A percentile compares a stretch with the other conserved stretches of the same genome.
phyloP scores from a whole-genome alignment of 2,329 filamentous ascomycete species.

The Aspergillus sp. region DNA sequence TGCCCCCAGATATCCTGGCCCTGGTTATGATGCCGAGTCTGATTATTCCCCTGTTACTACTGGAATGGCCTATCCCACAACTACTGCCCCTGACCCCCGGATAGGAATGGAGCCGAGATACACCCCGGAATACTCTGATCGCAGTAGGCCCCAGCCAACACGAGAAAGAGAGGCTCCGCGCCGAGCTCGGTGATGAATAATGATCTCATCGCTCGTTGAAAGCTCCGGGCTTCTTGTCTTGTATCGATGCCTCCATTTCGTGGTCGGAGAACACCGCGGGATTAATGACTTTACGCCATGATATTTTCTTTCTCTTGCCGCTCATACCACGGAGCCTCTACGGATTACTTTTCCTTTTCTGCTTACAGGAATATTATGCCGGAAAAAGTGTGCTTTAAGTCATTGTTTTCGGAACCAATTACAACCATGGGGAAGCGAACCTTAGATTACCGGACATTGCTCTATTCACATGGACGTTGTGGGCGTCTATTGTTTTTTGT shows the following conservation, averaged over 20 bases:
- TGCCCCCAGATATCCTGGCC: conserved; percentile 47
- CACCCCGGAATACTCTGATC: conserved; percentile 45
- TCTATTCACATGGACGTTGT: conserved; percentile 25
- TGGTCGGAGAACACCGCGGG: conserved; percentile 15
- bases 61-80: conserved; percentile 46
- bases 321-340: conserved; percentile 15
- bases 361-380: conserved; percentile 23
- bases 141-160: conserved; percentile 45
- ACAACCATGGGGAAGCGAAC: conserved; percentile 23
- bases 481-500: conserved; percentile 19
- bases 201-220: conserved; percentile 18
- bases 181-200: conserved; percentile 39
- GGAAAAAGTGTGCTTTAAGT: conserved; percentile 24
- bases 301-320: conserved; percentile 19
- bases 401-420: conserved; percentile 21
- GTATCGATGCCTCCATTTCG: conserved; percentile 16
- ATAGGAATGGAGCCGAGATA: conserved; percentile 51
- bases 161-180: conserved; percentile 45
- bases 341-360: conserved; percentile 22
- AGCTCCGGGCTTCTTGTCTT: conserved; percentile 14
- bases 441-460: conserved; percentile 25
- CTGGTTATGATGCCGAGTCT: conserved; percentile 47
- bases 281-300: conserved; percentile 18
- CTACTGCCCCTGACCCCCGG: conserved; percentile 46
- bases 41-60: conserved; percentile 48